Base-by-base conservation (phyloP, 2,329 filamentous ascomycete genomes). In the Cladophialophora exuberans region DNA sequence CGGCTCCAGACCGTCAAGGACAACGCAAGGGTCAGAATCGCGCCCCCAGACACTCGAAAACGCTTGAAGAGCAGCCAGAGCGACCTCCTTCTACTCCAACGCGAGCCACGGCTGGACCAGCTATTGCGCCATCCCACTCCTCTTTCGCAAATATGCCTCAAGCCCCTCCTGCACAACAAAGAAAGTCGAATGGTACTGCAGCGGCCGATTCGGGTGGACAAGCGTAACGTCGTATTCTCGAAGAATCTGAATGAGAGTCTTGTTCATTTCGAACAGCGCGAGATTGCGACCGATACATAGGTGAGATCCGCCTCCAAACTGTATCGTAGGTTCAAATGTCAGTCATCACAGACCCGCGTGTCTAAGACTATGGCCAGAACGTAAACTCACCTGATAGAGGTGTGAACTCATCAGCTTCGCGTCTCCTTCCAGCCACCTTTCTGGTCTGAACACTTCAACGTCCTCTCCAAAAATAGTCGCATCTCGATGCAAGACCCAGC, bases 141-240 rank as follows among this genome's bases (percentile, higher is more conserved):
- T 45, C 46, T 48, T 73, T 59, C 68, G 41, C 33, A 64, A 69
- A 58, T 73, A 72, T 50, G 79, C 81, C 39, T 83, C 74, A 53
- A 84, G 65, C 0, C 81, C 81, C 39, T 78, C 72, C 66, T 84
- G 82, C 5, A 83, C 80, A 5, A 84, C 81, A 62, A 84, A 84
- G 66, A 83, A 84, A 2, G 79, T 82, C 18, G 80, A 76, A 50
- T 79, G 76, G 17, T 79, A 79, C 59, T 74, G 75, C 62, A 83
- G 70, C 47, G 78, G 73, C 33, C 76, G 71, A 6, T 74, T 72
- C 0, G 79, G 79, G 56, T 79, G 70, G 13, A 76, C 73, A 22
- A 84, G 70, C 64, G 79, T 72, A 59, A 84, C 78, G 39, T 79
- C 70, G 62, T 78, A 84, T 60, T 82, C 77, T 15, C 79, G 67